Evolutionary conservation across 2,329 filamentous ascomycete genomes (phyloP).

Genomic region (Aspergillus pseudoviridinutans): DNA sequence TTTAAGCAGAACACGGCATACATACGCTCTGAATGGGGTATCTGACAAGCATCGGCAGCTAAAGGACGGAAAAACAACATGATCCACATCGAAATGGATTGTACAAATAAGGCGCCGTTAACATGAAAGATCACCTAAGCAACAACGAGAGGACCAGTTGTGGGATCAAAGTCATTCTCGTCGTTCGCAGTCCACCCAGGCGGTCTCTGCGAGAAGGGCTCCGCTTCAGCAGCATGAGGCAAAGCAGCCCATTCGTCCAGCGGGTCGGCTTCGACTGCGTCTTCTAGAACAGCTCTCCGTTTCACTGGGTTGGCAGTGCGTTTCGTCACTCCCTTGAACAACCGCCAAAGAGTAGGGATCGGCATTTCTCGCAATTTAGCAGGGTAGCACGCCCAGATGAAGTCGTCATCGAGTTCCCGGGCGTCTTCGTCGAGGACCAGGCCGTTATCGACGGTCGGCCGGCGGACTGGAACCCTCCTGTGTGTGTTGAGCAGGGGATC

Average conservation of each 20-base stretch:
- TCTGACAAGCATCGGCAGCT: neutral
- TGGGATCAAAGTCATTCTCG: neutral
- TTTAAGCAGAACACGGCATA: neutral
- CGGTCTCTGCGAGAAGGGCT: neutral
- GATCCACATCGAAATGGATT: neutral
- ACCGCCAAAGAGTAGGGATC: constrained; percentile 11
- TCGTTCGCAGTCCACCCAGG: neutral
- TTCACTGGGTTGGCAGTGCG: neutral
- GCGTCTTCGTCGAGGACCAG: constrained; percentile 10
- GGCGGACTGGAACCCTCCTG: constrained; percentile 17
- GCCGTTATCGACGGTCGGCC: constrained; percentile 10
- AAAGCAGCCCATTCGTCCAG: neutral
- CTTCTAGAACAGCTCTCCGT: neutral
- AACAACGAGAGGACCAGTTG: neutral
- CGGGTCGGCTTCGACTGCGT: neutral
- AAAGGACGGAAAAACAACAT: neutral
- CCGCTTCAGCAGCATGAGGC: neutral
- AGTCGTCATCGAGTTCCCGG: constrained; percentile 24
- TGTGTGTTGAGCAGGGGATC: constrained; percentile 14
- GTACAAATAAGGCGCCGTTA: neutral
- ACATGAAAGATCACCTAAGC: neutral
- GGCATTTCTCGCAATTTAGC: constrained; percentile 5
- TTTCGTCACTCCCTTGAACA: constrained; percentile 9
- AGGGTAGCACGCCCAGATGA: constrained; percentile 17
- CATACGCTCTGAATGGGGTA: neutral